Evolutionary conservation across 2,329 filamentous ascomycete genomes (phyloP).

Genomic region (Escovopsis sp.): DNA sequence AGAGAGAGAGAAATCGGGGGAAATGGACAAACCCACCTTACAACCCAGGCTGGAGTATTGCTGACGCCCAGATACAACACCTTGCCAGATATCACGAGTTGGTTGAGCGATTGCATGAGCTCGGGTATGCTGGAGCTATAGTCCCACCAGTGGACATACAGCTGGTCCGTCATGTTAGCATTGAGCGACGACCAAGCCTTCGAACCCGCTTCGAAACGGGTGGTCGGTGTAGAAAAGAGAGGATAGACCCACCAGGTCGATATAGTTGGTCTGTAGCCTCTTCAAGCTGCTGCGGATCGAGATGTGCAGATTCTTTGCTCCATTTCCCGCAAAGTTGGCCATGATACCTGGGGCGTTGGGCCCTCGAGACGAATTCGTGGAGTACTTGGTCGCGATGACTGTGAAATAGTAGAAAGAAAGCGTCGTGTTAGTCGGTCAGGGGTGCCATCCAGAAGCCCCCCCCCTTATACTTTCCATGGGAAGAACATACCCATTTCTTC

Average conservation of each 20-base stretch:
- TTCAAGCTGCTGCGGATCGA: conserved; percentile 41
- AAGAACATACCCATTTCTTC: conserved; percentile 43
- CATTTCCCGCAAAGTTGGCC: conserved; percentile 43
- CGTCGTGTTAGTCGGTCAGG: background rate
- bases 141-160: conserved; percentile 55
- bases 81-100: conserved; percentile 44
- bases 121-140: conserved; percentile 51
- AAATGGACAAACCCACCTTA: conserved; percentile 21
- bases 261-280: conserved; percentile 53
- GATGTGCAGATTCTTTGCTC: conserved; percentile 42
- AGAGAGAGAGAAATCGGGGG: too few relatives aligned
- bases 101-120: conserved; percentile 53
- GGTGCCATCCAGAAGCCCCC: background rate
- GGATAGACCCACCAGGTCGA: conserved; percentile 39
- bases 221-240: background rate
- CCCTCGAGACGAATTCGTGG: conserved; percentile 39
- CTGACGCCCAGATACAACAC: conserved; percentile 52
- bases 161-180: conserved; percentile 15
- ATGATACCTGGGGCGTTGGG: conserved; percentile 27
- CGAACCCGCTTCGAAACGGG: background rate
- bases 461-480: too few relatives aligned
- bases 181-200: background rate
- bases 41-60: conserved; percentile 57
- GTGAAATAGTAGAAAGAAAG: background rate
- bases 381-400: conserved; percentile 58